Conservation (phyloP, 192 early-diverging fungal genomes). For the Polychytrium aggregatum region DNA sequence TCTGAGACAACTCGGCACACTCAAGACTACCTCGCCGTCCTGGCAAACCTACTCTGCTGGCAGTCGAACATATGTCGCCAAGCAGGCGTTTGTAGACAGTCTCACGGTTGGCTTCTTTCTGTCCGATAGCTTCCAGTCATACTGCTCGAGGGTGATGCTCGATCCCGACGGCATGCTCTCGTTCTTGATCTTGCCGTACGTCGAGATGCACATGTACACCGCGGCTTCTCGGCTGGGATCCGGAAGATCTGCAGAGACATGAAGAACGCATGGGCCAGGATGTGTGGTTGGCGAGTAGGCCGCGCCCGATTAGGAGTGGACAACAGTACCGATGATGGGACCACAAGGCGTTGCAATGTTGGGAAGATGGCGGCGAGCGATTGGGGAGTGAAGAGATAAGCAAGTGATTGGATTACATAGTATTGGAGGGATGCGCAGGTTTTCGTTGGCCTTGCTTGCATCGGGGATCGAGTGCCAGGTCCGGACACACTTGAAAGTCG, state of each 20-base stretch:
- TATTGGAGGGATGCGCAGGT: slow-evolving; percentile 26
- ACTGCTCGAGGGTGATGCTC: slow-evolving; percentile 29
- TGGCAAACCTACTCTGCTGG: slow-evolving; percentile 22
- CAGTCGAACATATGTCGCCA: slow-evolving; percentile 18
- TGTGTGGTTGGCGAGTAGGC: background rate
- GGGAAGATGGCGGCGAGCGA: too few relatives aligned
- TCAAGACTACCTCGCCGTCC: too few relatives aligned
- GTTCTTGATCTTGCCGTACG: slow-evolving; percentile 28
- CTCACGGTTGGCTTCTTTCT: slow-evolving; percentile 10
- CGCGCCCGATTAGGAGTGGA: too few relatives aligned
- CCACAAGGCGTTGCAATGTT: too few relatives aligned
- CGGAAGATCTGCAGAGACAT: slow-evolving; percentile 24
- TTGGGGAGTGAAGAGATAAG: too few relatives aligned
- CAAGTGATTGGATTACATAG: slow-evolving; percentile 26
- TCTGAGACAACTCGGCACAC: too few relatives aligned
- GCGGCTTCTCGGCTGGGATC: slow-evolving; percentile 15
- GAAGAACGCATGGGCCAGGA: background rate
- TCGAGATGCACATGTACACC: slow-evolving; percentile 24
- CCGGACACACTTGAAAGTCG: slow-evolving; percentile 32
- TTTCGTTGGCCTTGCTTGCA: slow-evolving; percentile 28
- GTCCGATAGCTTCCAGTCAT: slow-evolving; percentile 26
- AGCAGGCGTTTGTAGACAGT: slow-evolving; percentile 26
- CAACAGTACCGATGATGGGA: too few relatives aligned
- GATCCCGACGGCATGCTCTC: slow-evolving; percentile 11
- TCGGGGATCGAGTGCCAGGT: slow-evolving; percentile 26